Base-by-base conservation (phyloP, 768 basidiomycete species). In the Trametes elegans region DNA sequence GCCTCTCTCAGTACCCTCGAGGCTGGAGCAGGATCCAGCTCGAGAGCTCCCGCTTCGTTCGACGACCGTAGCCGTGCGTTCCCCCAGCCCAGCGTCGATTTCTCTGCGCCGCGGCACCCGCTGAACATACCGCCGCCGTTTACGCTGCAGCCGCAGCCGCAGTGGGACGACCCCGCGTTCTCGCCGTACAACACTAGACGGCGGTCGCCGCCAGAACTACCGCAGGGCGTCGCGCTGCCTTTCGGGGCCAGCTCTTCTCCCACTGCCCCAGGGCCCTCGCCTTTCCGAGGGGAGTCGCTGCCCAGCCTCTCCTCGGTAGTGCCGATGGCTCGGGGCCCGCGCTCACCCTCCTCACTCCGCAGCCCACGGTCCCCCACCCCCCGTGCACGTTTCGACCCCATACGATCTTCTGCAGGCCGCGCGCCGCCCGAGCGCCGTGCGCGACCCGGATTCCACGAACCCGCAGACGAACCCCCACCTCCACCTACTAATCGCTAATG, bases 91-190 rank as follows among this genome's bases (percentile, higher is more conserved):
- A 66, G 55, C 32, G 59, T 66, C 21, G 35, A 69, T 27, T 59
- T 68, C 31, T 45, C 57, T 29, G 26, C 61, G 26, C 67, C 59
- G 43, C 54, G 61, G 9, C 49, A 63, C 13, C 41, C 52, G 29
- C 58, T 57, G 18, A 59, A 52, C 49, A 66, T 79, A 34, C 71
- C 78, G 0, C 77, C 85, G 14, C 87, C 87, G 2, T 87, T 82
- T 63, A 80, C 83, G 9, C 71, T 89, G 3, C 83, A 88, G 64
- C 87, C 87, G 2, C 72, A 71, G 48, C 86, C 85, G 1, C 84
- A 81, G 47, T 88, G 87, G 85, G 80, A 84, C 67, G 75, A 58
- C 72, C 71, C 55, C 61, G 71, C 60, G 57, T 76, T 66, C 53
- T 68, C 66, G 21, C 66, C 66, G 18, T 68, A 57, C 34, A 53